A percentile compares a stretch with the other conserved stretches of the same genome.
phyloP scores from a whole-genome alignment of 331 rosid genomes.

The Cydonia oblonga region DNA sequence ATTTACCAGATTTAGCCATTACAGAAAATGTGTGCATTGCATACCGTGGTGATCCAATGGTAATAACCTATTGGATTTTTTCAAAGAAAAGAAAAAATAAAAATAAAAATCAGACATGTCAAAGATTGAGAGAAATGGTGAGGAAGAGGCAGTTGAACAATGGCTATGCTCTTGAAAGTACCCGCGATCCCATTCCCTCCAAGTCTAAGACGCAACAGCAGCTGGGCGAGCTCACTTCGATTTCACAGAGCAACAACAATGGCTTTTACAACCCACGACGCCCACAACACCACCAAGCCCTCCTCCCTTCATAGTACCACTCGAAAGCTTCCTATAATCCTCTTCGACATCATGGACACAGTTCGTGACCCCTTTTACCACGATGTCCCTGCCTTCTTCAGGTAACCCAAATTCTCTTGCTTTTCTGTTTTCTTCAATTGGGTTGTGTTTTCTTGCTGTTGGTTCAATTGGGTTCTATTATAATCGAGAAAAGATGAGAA shows the following conservation, averaged over 20 bases:
- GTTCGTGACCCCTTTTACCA: conserved; percentile 92
- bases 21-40: too few relatives aligned
- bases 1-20: too few relatives aligned
- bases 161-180: conserved; percentile 18
- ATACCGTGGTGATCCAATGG: too few relatives aligned
- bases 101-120: neutral
- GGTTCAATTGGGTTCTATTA: neutral
- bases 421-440: neutral
- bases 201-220: neutral
- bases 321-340: conserved; percentile 59
- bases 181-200: conserved; percentile 11
- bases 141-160: neutral
- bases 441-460: neutral
- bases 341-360: conserved; percentile 90
- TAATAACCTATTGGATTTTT: neutral
- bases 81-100: neutral
- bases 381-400: conserved; percentile 78
- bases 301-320: conserved; percentile 1
- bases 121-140: neutral
- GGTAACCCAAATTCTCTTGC: conserved; percentile 20
- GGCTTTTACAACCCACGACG: conserved; percentile 1
- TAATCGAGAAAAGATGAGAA: neutral
- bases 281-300: neutral
- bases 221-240: neutral
- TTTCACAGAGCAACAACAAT: neutral